Evolutionary conservation across 306 rosid species (phyloP).

Genomic region (Hylodesmum podocarpum): DNA sequence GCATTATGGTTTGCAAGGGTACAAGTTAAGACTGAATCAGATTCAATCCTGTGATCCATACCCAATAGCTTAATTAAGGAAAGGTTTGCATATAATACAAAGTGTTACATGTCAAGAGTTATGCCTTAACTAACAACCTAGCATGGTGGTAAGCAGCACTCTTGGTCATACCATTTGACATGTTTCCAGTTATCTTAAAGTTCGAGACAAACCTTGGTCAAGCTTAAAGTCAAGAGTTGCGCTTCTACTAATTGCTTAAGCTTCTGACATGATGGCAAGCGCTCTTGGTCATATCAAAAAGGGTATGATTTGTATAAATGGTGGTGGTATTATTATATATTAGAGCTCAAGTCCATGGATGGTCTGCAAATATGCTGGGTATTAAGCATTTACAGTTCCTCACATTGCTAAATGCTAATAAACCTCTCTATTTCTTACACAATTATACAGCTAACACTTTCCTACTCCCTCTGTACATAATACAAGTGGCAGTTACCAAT

Average conservation of each 20-base stretch:
- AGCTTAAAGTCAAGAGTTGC: background rate
- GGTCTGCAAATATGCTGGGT: background rate
- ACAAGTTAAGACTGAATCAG: background rate
- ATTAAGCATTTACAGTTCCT: background rate
- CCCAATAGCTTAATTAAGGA: background rate
- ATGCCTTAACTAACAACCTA: background rate
- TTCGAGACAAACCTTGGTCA: background rate
- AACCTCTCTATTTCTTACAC: background rate
- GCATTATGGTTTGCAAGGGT: background rate
- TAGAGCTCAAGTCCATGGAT: background rate
- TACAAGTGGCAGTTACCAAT: background rate
- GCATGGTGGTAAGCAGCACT: background rate
- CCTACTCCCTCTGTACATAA: constrained; percentile 16
- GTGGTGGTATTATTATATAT: background rate
- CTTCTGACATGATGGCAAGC: background rate
- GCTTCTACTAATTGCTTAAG: background rate
- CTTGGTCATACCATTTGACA: background rate
- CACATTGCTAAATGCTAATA: background rate
- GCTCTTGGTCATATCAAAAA: background rate
- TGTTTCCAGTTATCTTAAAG: background rate
- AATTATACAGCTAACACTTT: background rate
- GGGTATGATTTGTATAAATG: background rate
- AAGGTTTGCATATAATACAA: background rate
- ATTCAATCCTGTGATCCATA: background rate
- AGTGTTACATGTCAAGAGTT: background rate